Conservation (phyloP, 352 stramenopile genomes). For the Phytophthora pinifolia region DNA sequence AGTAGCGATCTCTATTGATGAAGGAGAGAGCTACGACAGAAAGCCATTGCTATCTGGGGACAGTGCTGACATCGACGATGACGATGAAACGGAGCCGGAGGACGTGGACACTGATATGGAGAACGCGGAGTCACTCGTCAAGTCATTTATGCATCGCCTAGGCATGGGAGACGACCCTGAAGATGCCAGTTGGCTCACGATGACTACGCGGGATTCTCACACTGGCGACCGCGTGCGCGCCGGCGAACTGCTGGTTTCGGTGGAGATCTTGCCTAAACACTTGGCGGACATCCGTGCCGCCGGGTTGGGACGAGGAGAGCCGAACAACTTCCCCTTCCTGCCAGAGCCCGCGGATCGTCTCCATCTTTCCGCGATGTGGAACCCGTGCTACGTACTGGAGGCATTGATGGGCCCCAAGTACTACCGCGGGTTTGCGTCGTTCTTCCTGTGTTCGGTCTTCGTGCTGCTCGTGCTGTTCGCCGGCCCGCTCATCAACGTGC, state of each 20-base stretch:
- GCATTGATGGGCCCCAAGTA: constrained; percentile 75
- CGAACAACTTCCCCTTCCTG: constrained; percentile 80
- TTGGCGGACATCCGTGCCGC: constrained; percentile 60
- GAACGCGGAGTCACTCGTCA: constrained; percentile 64
- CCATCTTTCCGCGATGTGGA: constrained; percentile 81
- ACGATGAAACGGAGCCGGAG: constrained; percentile 29
- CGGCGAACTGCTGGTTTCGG: constrained; percentile 66
- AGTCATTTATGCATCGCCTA: constrained; percentile 73
- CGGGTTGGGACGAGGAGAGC: constrained; percentile 73
- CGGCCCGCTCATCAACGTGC: constrained; percentile 71
- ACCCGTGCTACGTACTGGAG: constrained; percentile 79
- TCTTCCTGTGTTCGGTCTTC: constrained; percentile 56
- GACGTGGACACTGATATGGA: constrained; percentile 47
- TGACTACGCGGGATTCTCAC: constrained; percentile 60
- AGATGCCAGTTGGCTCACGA: constrained; percentile 73
- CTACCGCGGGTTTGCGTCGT: constrained; percentile 68
- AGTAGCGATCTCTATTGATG: constrained; percentile 29
- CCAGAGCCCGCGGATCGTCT: constrained; percentile 72
- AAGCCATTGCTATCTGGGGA: constrained; percentile 28
- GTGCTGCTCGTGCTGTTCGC: constrained; percentile 65
- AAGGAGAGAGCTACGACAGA: constrained; percentile 19
- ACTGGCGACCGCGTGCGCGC: constrained; percentile 61
- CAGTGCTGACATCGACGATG: constrained; percentile 13
- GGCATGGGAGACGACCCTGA: constrained; percentile 80
- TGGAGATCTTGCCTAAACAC: constrained; percentile 70